Percentiles rank a stretch among this genome's conserved stretches.
These are phyloP conservation scores for Gremmenia infestans DNA, from an alignment of 2,329 filamentous ascomycete species.

Conservation along the genomic window DNA sequence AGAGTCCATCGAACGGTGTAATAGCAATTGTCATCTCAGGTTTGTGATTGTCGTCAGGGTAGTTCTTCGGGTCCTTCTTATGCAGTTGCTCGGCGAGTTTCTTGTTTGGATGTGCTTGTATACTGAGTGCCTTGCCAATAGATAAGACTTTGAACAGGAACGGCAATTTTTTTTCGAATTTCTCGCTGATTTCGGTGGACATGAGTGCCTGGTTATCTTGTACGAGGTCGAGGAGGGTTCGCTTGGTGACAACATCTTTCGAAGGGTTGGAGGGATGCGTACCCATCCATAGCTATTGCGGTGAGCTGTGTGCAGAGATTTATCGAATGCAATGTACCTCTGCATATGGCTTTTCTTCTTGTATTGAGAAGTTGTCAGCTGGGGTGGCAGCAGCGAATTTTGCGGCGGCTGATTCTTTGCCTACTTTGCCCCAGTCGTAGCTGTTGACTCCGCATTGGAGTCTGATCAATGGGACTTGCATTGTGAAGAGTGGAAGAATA, in stretches of 20 bases:
- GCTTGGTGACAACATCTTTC: slow-evolving; percentile 78
- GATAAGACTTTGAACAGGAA: slow-evolving; percentile 98
- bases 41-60: slow-evolving; percentile 99
- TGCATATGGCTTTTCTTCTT: slow-evolving; percentile 87
- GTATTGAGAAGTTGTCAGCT: slow-evolving; percentile 66
- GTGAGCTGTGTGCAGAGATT: slow-evolving; percentile 11
- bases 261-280: slow-evolving; percentile 95
- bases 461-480: slow-evolving; percentile 69
- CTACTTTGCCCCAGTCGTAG: slow-evolving; percentile 98
- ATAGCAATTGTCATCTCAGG: slow-evolving; percentile 99
- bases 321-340: slow-evolving; percentile 71
- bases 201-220: slow-evolving; percentile 82
- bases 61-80: slow-evolving; percentile 82
- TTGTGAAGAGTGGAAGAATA: slow-evolving; percentile 8
- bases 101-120: slow-evolving; percentile 96
- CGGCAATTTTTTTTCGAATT: slow-evolving; percentile 77
- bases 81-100: slow-evolving; percentile 87
- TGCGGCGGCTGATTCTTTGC: slow-evolving; percentile 80
- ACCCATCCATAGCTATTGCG: slow-evolving; percentile 88
- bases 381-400: slow-evolving; percentile 84
- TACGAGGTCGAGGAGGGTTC: slow-evolving; percentile 81
- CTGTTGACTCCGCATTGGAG: slow-evolving; percentile 93
- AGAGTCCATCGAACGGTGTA: slow-evolving; percentile 92
- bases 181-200: slow-evolving; percentile 64
- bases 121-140: slow-evolving; percentile 91